Base-by-base conservation (phyloP, 495 filamentous ascomycete genomes). In the Talaromyces borbonicus region DNA sequence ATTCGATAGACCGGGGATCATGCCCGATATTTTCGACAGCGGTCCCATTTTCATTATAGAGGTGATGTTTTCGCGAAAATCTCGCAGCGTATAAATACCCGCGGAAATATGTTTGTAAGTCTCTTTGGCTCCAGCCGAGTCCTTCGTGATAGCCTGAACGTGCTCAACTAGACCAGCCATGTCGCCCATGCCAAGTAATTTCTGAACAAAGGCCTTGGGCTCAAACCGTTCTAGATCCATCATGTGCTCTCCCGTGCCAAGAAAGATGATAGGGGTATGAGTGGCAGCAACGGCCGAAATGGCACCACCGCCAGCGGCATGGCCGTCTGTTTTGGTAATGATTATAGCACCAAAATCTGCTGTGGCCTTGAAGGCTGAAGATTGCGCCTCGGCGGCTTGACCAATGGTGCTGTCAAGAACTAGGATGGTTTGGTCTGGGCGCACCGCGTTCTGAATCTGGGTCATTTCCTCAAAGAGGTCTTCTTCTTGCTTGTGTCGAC, bases 11-110 rank as follows among this genome's bases (percentile, higher is more conserved):
- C 92, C 93, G 0, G 92, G 92, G 43, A 99, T 97, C 92, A 99
- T 99, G 55, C 90, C 89, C 0, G 93, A 93, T 75, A 99, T 90
- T 65, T 99, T 99, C 27, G 82, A 88, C 9, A 99, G 66, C 1
- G 92, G 92, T 0, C 92, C 92, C 92, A 99, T 97, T 67, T 99
- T 99, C 90, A 96, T 96, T 60, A 99, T 95, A 47, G 95, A 97
- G 30, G 81, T 80, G 23, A 99, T 78, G 63, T 99, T 93, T 56
- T 97, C 92, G 23, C 93, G 79, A 50, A 99, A 76, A 61, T 99
- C 92, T 40, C 92, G 83, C 38, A 99, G 66, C 0, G 93, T 95
- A 68, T 97, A 99, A 50, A 95, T 88, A 39, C 92, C 92, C 56
- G 94, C 90, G 8, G 84, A 81, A 48, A 99, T 90, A 64, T 99